phyloP scores from a whole-genome alignment of 768 basidiomycete species.

The Phaffia australis region DNA sequence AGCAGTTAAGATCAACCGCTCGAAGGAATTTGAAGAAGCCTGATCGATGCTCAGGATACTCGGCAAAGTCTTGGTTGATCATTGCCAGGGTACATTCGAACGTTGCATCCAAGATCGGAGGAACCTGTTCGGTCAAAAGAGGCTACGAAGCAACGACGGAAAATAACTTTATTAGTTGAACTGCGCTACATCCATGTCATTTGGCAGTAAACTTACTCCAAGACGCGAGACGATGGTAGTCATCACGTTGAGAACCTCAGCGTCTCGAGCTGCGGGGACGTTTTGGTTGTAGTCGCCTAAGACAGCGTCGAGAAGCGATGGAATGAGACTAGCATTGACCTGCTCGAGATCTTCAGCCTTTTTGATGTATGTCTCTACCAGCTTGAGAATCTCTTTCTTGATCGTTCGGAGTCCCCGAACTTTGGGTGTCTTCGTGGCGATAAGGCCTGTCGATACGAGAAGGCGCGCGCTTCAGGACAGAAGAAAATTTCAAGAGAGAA shows the following conservation, averaged over 20 bases:
- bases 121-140: conserved; percentile 82
- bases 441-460: conserved; percentile 48
- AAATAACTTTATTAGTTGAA: not conserved
- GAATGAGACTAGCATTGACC: conserved; percentile 84
- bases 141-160: conserved; percentile 43
- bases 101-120: conserved; percentile 87
- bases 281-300: conserved; percentile 96
- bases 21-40: conserved; percentile 94
- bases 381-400: conserved; percentile 93
- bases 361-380: conserved; percentile 95
- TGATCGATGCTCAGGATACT: conserved; percentile 92
- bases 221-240: conserved; percentile 81
- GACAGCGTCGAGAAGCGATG: conserved; percentile 87
- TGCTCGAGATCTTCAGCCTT: conserved; percentile 94
- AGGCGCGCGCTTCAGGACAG: not conserved
- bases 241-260: conserved; percentile 95
- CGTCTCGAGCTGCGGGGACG: conserved; percentile 83
- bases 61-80: conserved; percentile 99
- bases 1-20: conserved; percentile 83
- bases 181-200: not conserved
- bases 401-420: conserved; percentile 87
- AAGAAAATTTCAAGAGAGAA: not conserved
- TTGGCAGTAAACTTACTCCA: conserved; percentile 52
- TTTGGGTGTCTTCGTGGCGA: conserved; percentile 95
- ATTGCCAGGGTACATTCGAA: conserved; percentile 94